Percentiles rank a stretch among this genome's conserved stretches.
These are phyloP conservation scores for Tricladium varicosporioides DNA, from an alignment of 2,329 filamentous ascomycete species.

Conservation along the genomic window DNA sequence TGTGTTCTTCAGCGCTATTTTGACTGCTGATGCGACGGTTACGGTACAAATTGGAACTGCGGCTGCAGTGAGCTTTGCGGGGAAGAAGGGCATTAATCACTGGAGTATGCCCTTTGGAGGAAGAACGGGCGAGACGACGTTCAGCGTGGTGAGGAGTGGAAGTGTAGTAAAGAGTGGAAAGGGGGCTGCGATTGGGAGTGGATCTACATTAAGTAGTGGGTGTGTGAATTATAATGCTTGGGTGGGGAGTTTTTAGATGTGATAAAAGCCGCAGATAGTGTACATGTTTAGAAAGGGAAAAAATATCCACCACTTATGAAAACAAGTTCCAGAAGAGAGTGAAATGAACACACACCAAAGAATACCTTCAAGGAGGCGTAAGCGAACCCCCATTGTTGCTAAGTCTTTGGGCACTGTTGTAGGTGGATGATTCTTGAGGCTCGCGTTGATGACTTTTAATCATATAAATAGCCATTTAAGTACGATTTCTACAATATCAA, in stretches of 20 bases:
- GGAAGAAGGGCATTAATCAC: slow-evolving; percentile 25
- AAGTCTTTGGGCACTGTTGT: too few relatives aligned
- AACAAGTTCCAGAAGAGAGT: too few relatives aligned
- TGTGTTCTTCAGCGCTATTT: slow-evolving; percentile 31
- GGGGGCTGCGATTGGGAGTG: slow-evolving; percentile 24
- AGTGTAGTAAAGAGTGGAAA: slow-evolving; percentile 11
- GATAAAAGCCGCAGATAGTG: too few relatives aligned
- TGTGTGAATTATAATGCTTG: slow-evolving; percentile 18
- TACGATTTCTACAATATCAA: too few relatives aligned
- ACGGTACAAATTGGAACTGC: slow-evolving; percentile 34
- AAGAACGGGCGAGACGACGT: slow-evolving; percentile 31
- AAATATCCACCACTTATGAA: too few relatives aligned
- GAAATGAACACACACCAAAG: too few relatives aligned
- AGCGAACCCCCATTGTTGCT: too few relatives aligned
- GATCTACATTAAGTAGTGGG: slow-evolving; percentile 9
- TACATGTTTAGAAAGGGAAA: too few relatives aligned
- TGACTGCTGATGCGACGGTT: slow-evolving; percentile 30
- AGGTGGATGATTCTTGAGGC: too few relatives aligned
- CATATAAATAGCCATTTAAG: too few relatives aligned
- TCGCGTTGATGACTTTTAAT: too few relatives aligned
- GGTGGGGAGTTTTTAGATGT: slow-evolving; percentile 14
- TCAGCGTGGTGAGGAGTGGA: slow-evolving; percentile 29
- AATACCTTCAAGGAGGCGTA: too few relatives aligned
- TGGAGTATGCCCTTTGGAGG: slow-evolving; percentile 33
- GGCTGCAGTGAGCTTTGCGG: slow-evolving; percentile 15